A percentile compares a stretch with the other conserved stretches of the same genome.
Conservation (phyloP, 2,329 filamentous ascomycete species). For the Colletotrichum sp. region DNA sequence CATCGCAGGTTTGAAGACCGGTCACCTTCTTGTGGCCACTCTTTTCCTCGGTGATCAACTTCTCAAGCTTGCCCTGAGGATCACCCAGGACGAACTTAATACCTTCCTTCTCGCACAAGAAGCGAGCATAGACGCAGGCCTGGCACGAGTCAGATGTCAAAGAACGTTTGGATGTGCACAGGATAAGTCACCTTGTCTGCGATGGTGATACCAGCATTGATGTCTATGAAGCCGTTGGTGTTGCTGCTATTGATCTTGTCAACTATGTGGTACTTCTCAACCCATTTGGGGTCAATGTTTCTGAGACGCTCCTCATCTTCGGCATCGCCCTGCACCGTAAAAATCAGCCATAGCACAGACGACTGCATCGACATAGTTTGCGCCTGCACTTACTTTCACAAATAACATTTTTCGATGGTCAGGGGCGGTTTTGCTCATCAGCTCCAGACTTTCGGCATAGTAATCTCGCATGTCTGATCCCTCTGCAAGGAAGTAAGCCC, state of each 20-base stretch:
- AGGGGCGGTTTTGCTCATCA: not conserved
- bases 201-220: slow-evolving; percentile 27
- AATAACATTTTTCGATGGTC: not conserved
- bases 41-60: not conserved
- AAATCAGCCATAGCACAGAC: not conserved
- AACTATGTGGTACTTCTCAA: slow-evolving; percentile 25
- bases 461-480: slow-evolving; percentile 12
- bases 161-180: not conserved
- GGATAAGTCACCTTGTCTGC: slow-evolving; percentile 27
- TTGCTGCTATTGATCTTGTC: slow-evolving; percentile 26
- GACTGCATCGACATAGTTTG: not conserved
- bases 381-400: not conserved
- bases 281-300: slow-evolving; percentile 24
- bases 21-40: slow-evolving; percentile 21
- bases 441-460: slow-evolving; percentile 22
- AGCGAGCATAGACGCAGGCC: not conserved
- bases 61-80: not conserved
- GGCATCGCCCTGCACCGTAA: not conserved
- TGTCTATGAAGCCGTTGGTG: slow-evolving; percentile 29
- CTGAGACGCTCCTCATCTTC: slow-evolving; percentile 13
- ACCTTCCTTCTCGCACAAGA: not conserved
- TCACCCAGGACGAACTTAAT: not conserved
- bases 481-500: slow-evolving; percentile 13
- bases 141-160: not conserved
- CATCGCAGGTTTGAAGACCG: slow-evolving; percentile 32